Conservation (phyloP, 192 early-diverging fungal genomes). For the Paraglomus occultum region DNA sequence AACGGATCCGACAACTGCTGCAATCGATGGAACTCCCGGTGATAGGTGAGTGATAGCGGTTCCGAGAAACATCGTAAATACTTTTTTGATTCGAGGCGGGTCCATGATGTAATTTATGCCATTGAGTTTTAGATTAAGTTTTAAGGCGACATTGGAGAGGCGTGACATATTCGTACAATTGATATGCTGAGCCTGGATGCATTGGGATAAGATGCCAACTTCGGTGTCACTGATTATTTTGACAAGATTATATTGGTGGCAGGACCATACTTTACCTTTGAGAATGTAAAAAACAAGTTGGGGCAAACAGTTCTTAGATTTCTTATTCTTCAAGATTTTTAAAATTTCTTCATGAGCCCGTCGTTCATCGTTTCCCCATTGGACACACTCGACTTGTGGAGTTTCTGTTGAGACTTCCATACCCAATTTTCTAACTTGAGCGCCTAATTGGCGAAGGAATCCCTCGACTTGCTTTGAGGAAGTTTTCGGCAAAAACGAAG, state of each 20-base stretch:
- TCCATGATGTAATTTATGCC: slow-evolving; percentile 61
- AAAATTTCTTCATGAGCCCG: no score
- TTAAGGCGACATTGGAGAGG: slow-evolving; percentile 82
- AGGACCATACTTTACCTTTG: slow-evolving; percentile 73
- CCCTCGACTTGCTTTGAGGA: slow-evolving; percentile 67
- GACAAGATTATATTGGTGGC: slow-evolving; percentile 69
- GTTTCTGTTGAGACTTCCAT: slow-evolving; percentile 61
- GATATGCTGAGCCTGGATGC: slow-evolving; percentile 74
- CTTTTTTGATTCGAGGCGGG: slow-evolving; percentile 54
- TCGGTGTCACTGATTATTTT: slow-evolving; percentile 79
- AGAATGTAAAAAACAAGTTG: slow-evolving; percentile 82
- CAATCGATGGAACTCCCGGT: slow-evolving; percentile 76
- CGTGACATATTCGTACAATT: slow-evolving; percentile 56
- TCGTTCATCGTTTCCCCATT: no score
- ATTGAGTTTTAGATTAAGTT: slow-evolving; percentile 84
- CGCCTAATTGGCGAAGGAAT: slow-evolving; percentile 72
- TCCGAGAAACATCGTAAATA: slow-evolving; percentile 72
- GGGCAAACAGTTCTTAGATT: no score
- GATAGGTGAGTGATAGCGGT: slow-evolving; percentile 76
- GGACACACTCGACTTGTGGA: slow-evolving; percentile 51
- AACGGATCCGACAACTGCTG: slow-evolving; percentile 69
- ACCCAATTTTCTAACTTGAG: slow-evolving; percentile 70
- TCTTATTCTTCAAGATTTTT: no score
- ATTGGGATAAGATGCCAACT: slow-evolving; percentile 78
- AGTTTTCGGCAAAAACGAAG: slow-evolving; percentile 34